Evolutionary conservation across 352 stramenopile species (phyloP).

Genomic region (Globisporangium polare): DNA sequence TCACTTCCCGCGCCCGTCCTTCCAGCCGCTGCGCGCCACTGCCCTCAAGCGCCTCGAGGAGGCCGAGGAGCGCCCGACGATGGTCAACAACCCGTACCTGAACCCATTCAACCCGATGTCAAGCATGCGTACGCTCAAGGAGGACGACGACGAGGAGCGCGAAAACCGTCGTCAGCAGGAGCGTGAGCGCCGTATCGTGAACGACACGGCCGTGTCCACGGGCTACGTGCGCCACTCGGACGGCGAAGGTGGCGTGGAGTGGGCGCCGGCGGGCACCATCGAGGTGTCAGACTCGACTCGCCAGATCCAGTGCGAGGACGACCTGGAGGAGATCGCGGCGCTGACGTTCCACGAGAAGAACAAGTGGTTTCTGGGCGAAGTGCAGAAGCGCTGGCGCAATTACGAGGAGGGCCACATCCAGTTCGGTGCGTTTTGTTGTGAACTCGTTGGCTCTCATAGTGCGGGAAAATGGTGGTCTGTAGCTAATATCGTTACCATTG

Average conservation of each 20-base stretch:
- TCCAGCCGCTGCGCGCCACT: conserved; percentile 71
- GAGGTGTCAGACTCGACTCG: conserved; percentile 34
- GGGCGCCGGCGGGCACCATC: conserved; percentile 54
- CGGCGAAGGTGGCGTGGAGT: conserved; percentile 57
- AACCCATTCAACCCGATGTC: conserved; percentile 66
- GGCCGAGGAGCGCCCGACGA: conserved; percentile 74
- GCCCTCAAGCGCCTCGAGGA: conserved; percentile 74
- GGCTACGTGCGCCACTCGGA: conserved; percentile 76
- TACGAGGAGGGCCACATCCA: conserved; percentile 85
- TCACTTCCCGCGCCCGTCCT: conserved; percentile 45
- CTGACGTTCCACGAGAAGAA: conserved; percentile 84
- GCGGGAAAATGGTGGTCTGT: conserved; percentile 31
- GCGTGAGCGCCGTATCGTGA: conserved; percentile 22
- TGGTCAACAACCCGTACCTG: conserved; percentile 56
- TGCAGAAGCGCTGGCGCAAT: conserved; percentile 70
- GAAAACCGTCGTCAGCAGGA: conserved; percentile 16
- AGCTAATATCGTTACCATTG: conserved; percentile 52
- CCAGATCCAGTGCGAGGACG: conserved; percentile 70
- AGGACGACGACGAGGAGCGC: conserved; percentile 29
- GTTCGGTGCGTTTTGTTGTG: conserved; percentile 28
- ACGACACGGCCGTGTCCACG: conserved; percentile 70
- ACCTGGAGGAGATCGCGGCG: conserved; percentile 82
- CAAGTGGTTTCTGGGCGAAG: conserved; percentile 75
- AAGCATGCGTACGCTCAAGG: conserved; percentile 48
- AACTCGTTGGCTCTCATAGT: conserved; percentile 20